A percentile compares a stretch with the other conserved stretches of the same genome.
These are phyloP conservation scores for Chenopodium berlandieri DNA, from an alignment of 148 eudicot species.

Conservation along the genomic window DNA sequence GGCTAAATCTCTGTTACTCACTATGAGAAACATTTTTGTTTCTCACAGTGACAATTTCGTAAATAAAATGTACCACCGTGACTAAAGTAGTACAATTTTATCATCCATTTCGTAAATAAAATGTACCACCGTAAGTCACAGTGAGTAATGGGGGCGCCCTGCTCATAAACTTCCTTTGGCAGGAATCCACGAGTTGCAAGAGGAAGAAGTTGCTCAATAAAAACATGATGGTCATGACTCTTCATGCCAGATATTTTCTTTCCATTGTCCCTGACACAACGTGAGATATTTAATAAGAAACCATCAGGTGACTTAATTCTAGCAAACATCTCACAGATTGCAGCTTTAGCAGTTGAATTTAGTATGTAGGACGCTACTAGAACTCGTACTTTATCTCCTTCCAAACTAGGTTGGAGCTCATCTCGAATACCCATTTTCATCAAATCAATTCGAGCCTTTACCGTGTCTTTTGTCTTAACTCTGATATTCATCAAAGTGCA, in stretches of 20 bases:
- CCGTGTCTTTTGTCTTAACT: constrained; percentile 7
- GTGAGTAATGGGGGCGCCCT: too few species aligned
- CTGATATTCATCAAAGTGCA: constrained; percentile 16
- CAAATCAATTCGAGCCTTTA: neutral
- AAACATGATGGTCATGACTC: constrained; percentile 14
- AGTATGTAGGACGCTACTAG: neutral
- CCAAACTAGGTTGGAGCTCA: neutral
- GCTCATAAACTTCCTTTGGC: constrained; percentile 2
- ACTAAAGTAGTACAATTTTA: too few species aligned
- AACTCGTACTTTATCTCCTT: neutral
- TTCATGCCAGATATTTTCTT: neutral
- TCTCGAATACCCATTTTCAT: too few species aligned
- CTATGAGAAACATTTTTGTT: too few species aligned
- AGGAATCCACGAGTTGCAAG: neutral
- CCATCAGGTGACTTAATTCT: constrained; percentile 5
- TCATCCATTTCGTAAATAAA: too few species aligned
- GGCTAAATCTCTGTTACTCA: too few species aligned
- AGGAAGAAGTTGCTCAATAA: constrained; percentile 20
- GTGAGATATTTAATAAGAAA: constrained; percentile 12
- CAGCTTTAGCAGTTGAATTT: neutral
- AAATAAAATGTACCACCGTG: too few species aligned
- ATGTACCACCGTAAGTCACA: too few species aligned
- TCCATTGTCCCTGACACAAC: constrained; percentile 7
- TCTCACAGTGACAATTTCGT: too few species aligned
- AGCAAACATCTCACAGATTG: neutral